These are phyloP conservation scores for Penicillium sp. DNA, from an alignment of 2,329 filamentous ascomycete genomes.

Conservation along the genomic window DNA sequence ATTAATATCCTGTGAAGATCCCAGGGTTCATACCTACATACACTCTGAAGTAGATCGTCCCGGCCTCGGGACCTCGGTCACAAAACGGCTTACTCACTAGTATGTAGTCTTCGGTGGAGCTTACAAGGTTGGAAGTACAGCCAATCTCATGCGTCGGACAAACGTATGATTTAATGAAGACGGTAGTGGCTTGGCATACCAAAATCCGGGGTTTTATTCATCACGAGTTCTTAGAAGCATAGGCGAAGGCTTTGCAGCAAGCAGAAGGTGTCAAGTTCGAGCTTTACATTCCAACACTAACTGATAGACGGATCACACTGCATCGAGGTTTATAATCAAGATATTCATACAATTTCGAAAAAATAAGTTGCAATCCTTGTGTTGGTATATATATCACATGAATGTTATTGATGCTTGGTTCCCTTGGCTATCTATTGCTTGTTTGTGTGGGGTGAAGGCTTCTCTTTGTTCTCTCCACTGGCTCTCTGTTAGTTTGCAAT, in stretches of 20 bases:
- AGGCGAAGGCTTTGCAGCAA: background rate
- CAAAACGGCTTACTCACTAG: too few relatives aligned
- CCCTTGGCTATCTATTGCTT: too few relatives aligned
- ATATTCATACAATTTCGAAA: background rate
- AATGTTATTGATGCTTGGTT: too few relatives aligned
- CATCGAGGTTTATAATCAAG: background rate
- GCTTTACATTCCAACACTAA: background rate
- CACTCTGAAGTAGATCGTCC: background rate
- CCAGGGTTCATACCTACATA: background rate
- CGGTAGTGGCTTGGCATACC: background rate
- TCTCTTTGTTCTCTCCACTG: too few relatives aligned
- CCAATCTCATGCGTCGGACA: background rate
- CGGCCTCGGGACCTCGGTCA: background rate
- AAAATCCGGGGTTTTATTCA: background rate
- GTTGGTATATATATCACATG: too few relatives aligned
- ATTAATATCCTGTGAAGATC: background rate
- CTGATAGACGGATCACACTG: background rate
- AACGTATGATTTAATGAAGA: background rate
- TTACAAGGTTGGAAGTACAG: background rate
- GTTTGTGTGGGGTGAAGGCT: too few relatives aligned
- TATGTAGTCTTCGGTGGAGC: background rate
- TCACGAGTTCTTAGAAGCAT: background rate
- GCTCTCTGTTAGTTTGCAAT: too few relatives aligned
- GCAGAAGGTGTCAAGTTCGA: background rate
- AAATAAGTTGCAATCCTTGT: background rate